Percentiles rank a stretch among this genome's conserved stretches.
Conservation (phyloP, 345 rosid genomes). For the Corchorus capsularis region DNA sequence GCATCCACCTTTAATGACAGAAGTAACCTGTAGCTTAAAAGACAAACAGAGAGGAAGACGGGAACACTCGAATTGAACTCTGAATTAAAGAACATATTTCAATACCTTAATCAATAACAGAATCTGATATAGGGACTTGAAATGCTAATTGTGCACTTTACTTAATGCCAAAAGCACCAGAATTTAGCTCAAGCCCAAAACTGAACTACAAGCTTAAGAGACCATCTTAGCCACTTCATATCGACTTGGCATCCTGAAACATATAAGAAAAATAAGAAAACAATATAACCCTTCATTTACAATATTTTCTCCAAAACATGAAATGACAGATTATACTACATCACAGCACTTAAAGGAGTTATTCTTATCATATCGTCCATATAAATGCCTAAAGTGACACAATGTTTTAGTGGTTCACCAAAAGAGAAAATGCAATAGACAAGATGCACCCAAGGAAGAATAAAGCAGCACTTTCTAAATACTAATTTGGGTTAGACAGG, state of each 20-base stretch:
- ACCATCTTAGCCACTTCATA: not conserved
- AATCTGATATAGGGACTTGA: not conserved
- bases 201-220: not conserved
- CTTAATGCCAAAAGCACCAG: not conserved
- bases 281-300: not conserved
- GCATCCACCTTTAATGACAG: not conserved
- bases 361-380: not conserved
- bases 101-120: not conserved
- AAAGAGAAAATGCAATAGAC: too few species aligned
- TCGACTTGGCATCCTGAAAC: not conserved
- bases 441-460: not conserved
- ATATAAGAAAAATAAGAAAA: not conserved
- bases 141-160: not conserved
- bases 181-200: not conserved
- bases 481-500: too few species aligned
- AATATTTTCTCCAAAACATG: not conserved
- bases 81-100: not conserved
- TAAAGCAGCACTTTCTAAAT: not conserved
- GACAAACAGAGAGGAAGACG: not conserved
- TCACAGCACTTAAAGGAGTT: not conserved
- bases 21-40: not conserved
- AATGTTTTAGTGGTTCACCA: not conserved
- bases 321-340: not conserved
- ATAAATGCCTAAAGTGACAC: not conserved
- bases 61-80: not conserved